Percentiles rank a stretch among this genome's conserved stretches.
Conservation (phyloP, 441 rosid genomes). For the Pelargonium cotyledonis region DNA sequence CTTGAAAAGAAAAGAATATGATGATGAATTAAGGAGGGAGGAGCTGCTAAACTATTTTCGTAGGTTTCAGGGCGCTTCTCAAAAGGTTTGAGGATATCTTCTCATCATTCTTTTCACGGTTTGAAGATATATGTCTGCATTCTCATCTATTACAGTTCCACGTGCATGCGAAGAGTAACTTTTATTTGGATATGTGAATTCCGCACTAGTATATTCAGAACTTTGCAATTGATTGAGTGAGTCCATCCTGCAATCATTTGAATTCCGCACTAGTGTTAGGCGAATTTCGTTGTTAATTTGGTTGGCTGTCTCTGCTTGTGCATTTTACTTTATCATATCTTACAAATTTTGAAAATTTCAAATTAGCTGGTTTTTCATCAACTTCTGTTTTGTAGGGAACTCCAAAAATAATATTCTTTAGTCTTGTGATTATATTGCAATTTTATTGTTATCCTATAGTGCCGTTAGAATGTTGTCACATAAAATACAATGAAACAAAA, state of each 20-base stretch:
- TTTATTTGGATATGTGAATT: neutral
- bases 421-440: neutral
- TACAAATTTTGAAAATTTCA: neutral
- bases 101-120: constrained; percentile 11
- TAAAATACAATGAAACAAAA: neutral
- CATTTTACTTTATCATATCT: neutral
- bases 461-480: neutral
- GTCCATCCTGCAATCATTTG: neutral
- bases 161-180: neutral
- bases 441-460: neutral
- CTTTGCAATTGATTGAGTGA: neutral
- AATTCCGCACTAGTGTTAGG: too few species aligned
- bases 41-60: constrained; percentile 70
- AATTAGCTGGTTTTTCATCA: neutral
- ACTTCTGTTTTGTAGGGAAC: neutral
- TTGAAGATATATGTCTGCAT: neutral
- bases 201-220: neutral
- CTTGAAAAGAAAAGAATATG: constrained; percentile 68
- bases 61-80: constrained; percentile 65
- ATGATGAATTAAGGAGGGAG: constrained; percentile 81
- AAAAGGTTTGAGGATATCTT: constrained; percentile 43
- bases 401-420: neutral
- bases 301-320: neutral
- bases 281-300: neutral
- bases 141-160: neutral